phyloP scores from a whole-genome alignment of 179 eudicot genomes.

The Carnegiea gigantea region DNA sequence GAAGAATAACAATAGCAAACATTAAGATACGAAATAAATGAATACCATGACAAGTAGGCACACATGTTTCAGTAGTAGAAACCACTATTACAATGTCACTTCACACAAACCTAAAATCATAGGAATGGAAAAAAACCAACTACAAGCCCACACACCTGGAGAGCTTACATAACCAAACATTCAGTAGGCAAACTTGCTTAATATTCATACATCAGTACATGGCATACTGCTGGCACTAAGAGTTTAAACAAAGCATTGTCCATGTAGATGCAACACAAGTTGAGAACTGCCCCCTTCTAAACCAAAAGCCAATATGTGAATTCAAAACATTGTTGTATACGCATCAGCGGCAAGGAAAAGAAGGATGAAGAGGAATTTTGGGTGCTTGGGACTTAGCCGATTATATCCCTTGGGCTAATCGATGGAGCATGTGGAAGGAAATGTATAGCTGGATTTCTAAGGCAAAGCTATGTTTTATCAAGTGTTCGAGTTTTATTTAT shows the following conservation, averaged over 20 bases:
- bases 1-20: constrained; percentile 1
- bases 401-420: neutral
- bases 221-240: neutral
- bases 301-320: neutral
- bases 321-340: neutral
- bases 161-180: neutral
- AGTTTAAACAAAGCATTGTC: neutral
- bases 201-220: neutral
- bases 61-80: neutral
- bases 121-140: neutral
- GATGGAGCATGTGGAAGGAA: neutral
- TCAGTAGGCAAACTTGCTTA: neutral
- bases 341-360: neutral
- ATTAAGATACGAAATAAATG: neutral
- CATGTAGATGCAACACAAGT: neutral
- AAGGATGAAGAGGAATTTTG: neutral
- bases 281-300: neutral
- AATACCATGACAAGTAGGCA: neutral
- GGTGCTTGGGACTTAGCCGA: neutral
- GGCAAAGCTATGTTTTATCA: neutral
- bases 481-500: neutral
- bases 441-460: neutral
- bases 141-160: neutral
- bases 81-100: neutral
- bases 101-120: neutral